Evolutionary conservation across 202 grass and related monocot species (phyloP).

Genomic region (Panicum virgatum): DNA sequence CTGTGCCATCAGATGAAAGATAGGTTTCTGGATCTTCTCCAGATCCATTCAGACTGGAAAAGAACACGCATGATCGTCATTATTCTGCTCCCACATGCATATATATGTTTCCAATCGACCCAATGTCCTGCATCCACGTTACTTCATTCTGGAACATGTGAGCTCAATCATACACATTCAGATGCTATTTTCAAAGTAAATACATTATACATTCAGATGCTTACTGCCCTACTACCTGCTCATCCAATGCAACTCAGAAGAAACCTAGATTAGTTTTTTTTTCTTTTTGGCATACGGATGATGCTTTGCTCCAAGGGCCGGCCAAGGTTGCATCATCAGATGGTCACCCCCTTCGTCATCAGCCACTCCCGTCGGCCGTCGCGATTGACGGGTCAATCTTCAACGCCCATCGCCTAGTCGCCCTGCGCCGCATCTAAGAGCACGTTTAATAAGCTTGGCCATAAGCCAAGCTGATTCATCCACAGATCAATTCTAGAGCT

Average conservation of each 20-base stretch:
- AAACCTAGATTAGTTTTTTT: not conserved
- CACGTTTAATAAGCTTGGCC: no score
- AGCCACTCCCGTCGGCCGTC: not conserved
- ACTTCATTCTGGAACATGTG: slow-evolving; percentile 17
- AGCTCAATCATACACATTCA: not conserved
- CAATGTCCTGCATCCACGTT: slow-evolving; percentile 17
- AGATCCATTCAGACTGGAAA: not conserved
- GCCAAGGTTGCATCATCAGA: not conserved
- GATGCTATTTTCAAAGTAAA: no score
- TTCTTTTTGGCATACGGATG: no score
- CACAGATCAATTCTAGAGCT: no score
- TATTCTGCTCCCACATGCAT: not conserved
- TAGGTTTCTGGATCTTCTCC: not conserved
- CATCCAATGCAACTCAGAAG: not conserved
- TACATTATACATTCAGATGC: not conserved
- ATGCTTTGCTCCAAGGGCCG: not conserved
- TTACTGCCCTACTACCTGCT: not conserved
- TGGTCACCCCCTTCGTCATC: slow-evolving; percentile 42
- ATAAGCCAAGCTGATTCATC: no score
- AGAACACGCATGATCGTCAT: not conserved
- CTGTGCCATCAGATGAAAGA: no score
- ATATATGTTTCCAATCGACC: not conserved
- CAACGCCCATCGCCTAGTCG: not conserved
- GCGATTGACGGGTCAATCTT: slow-evolving; percentile 33
- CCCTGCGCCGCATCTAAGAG: not conserved